Evolutionary conservation across 208 protist species (phyloP), one percentile per base, ranked within the genome.

Genomic region (Spongospora subterranea): DNA sequence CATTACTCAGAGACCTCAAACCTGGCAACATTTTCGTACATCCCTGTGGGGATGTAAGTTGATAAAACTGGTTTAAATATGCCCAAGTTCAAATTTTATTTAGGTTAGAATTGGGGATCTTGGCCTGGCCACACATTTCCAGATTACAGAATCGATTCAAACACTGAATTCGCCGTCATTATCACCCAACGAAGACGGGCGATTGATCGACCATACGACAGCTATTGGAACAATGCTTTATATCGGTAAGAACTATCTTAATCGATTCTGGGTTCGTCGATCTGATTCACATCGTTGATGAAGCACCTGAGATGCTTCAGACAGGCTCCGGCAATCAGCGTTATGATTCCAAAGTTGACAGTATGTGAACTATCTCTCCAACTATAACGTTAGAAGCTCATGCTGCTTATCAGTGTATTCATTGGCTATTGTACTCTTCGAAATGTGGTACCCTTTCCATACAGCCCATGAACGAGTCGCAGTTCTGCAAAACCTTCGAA

Each of bases 311-410:
- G 71, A 43, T 82, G 6, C 6, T 82, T 35, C n/a, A 82, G 17
- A 43, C 71, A 20, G 71, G 40, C 6, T 45, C 40, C 17, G n/a
- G 11, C 6, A 82, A 35, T 43, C 29, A 32, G 20, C 71, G 71
- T 35, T 82, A 82, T 43, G 71, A 82, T 43, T 82, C 71, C 6
- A 82, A 82, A 82, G 71, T 82, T 39, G 71, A 82, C 71, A 82
- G 50, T 60, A 60, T 6, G 50, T 60, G 50, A 6, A 60, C 6
- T 60, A 29, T 24, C 50, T 29, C 24, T 60, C 50, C 13, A 60
- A 60, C 24, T 60, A 6, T 60, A 60, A 60, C 50, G 6, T 29
- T 60, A 24, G n/a, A n/a, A n/a, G n/a, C n/a, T n/a, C n/a, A n/a
- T n/a, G n/a, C n/a, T n/a, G n/a, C n/a, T n/a, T n/a, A 29, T 60